Evolutionary conservation across 805 yeast genomes (phyloP).

Genomic region (Kluyveromyces starmeri): DNA sequence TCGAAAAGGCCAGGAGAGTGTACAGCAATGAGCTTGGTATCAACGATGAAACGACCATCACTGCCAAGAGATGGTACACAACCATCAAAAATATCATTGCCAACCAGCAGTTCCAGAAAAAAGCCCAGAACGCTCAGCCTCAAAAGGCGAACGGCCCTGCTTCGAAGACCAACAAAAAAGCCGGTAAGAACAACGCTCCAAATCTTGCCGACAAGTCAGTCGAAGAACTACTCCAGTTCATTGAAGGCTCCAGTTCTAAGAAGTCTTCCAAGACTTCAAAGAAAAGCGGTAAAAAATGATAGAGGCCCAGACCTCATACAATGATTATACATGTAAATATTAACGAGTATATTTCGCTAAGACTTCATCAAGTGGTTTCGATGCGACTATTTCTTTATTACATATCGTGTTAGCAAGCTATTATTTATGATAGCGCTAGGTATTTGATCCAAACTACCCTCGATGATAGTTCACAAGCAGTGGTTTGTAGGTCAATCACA

Average conservation of each 20-base stretch:
- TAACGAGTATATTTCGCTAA: conserved; percentile 1
- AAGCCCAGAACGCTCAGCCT: conserved; percentile 19
- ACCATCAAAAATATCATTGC: conserved; percentile 39
- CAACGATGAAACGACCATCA: conserved; percentile 57
- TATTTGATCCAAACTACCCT: too few species aligned
- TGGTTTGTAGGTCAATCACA: too few species aligned
- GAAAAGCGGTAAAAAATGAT: conserved; percentile 21
- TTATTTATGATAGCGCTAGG: too few species aligned
- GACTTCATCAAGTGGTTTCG: background rate
- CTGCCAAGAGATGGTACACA: conserved; percentile 55
- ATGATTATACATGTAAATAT: conserved; percentile 5
- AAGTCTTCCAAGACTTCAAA: conserved; percentile 17
- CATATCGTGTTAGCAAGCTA: too few species aligned
- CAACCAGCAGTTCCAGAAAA: conserved; percentile 21
- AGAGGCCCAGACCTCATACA: too few species aligned
- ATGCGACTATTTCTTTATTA: too few species aligned
- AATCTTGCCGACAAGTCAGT: conserved; percentile 56
- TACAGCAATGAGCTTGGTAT: conserved; percentile 57
- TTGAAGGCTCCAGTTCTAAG: conserved; percentile 44
- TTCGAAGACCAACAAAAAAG: conserved; percentile 14
- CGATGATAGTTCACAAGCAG: too few species aligned
- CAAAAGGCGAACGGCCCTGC: conserved; percentile 20
- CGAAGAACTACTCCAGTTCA: conserved; percentile 63
- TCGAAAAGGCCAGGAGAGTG: conserved; percentile 45
- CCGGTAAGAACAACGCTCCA: conserved; percentile 32